These are phyloP conservation scores for Millerozyma acaciae DNA, from an alignment of 805 yeast species.

Conservation along the genomic window DNA sequence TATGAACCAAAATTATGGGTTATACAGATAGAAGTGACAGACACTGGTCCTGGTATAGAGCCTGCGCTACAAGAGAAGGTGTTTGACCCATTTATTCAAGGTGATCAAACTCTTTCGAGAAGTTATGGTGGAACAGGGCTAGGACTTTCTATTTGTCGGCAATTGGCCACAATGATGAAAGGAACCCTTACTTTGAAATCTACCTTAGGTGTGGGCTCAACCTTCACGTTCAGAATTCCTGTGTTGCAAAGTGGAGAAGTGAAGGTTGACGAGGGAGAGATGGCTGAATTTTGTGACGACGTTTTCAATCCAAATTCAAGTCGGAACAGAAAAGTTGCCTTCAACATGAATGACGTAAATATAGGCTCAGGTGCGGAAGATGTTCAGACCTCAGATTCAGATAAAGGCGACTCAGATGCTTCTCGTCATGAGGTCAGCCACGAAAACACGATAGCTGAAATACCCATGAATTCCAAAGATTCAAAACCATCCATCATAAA, in stretches of 20 bases:
- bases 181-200: slow-evolving; percentile 78
- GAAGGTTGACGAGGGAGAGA: slow-evolving; percentile 31
- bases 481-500: neutral
- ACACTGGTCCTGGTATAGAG: slow-evolving; percentile 94
- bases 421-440: neutral
- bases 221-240: slow-evolving; percentile 77
- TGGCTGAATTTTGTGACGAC: slow-evolving; percentile 53
- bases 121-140: slow-evolving; percentile 95
- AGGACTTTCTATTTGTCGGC: slow-evolving; percentile 85
- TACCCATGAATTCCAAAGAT: neutral
- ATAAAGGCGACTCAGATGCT: neutral
- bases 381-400: slow-evolving; percentile 3
- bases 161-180: slow-evolving; percentile 85
- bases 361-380: slow-evolving; percentile 7
- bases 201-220: slow-evolving; percentile 76
- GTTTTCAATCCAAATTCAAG: slow-evolving; percentile 58
- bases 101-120: slow-evolving; percentile 88
- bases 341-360: slow-evolving; percentile 18
- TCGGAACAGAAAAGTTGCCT: slow-evolving; percentile 48
- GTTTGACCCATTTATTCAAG: slow-evolving; percentile 96
- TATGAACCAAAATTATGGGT: slow-evolving; percentile 49
- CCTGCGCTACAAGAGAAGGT: slow-evolving; percentile 75
- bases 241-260: slow-evolving; percentile 62
- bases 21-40: slow-evolving; percentile 69
- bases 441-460: neutral